Base-by-base conservation (phyloP, 805 yeast genomes). In the Kodamaea lidongshanica region DNA sequence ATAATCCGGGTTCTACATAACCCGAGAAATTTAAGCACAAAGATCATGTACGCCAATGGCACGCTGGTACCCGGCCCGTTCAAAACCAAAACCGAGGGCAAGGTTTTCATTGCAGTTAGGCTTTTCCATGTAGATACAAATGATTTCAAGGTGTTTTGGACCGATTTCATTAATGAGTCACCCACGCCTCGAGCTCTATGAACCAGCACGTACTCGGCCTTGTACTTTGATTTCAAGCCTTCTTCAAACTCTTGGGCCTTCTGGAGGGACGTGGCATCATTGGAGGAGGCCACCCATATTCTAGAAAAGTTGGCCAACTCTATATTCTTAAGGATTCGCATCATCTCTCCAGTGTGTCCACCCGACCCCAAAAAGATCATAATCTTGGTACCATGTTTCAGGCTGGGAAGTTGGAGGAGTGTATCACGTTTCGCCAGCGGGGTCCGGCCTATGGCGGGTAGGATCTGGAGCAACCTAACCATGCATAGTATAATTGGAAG, bases 281-380 rank as follows among this genome's bases (percentile, higher is more conserved):
- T 77, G 0, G 72, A 58, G 1, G 77, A 65, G 4, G 61, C 53
- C 10, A 63, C 56, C 68, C 68, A 64, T 4, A 59, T 58, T 31
- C 65, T 40, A 5, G 48, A 30, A 16, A 60, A 41, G 9, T 26
- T 27, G 2, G 31, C 17, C n/a, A 55, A 33, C 13, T 61, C 46
- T 26, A 70, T 56, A 21, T 63, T 62, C 4, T 48, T 37, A 7
- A 85, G 50, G 11, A 89, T 61, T 15, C 88, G 61, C n/a, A 88
- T 52, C 94, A 89, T 85, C 53, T 89, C 96, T 1, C 96, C 96
- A 0, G 96, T 87, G 47, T 87, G 97, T 3, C 96, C 97, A 1
- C 98, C 98, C 0, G 96, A 86, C 0, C 97, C 97, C 7, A 89
- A 57, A n/a, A 86, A 65, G 1, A 82, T 61, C 70, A 82, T 67